Evolutionary conservation across 1,284 basidiomycete genomes (phyloP).

Genomic region (Austroboletus novae-zelandiae): DNA sequence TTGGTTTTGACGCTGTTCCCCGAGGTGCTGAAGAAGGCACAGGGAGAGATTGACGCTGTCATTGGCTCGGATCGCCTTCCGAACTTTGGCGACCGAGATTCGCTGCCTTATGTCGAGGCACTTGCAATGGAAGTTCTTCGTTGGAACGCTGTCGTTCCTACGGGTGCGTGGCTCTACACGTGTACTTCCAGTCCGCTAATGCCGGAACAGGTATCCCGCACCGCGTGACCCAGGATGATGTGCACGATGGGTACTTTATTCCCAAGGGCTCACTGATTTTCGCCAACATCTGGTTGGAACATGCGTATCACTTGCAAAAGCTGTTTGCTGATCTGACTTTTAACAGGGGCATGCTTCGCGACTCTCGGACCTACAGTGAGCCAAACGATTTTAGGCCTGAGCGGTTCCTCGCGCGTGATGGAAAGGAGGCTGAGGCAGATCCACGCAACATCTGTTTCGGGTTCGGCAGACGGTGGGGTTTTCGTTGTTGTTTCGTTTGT

Average conservation of each 20-base stretch:
- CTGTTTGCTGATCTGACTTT: slow-evolving; percentile 31
- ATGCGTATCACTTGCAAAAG: neutral
- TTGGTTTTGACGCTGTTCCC: slow-evolving; percentile 40
- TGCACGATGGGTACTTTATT: slow-evolving; percentile 38
- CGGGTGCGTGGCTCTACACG: slow-evolving; percentile 36
- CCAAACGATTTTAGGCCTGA: slow-evolving; percentile 37
- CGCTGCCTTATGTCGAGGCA: slow-evolving; percentile 60
- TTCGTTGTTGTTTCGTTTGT: neutral
- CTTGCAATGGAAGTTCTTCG: slow-evolving; percentile 61
- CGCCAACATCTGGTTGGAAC: slow-evolving; percentile 37
- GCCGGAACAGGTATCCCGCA: slow-evolving; percentile 47
- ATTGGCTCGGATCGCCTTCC: slow-evolving; percentile 61
- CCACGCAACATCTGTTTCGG: slow-evolving; percentile 56
- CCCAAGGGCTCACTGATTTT: slow-evolving; percentile 40
- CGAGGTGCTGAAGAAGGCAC: slow-evolving; percentile 43
- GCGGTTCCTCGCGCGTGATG: slow-evolving; percentile 35
- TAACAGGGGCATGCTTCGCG: slow-evolving; percentile 45
- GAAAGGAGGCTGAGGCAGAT: slow-evolving; percentile 45
- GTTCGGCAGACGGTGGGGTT: slow-evolving; percentile 55
- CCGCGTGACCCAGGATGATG: slow-evolving; percentile 50
- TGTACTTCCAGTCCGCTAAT: slow-evolving; percentile 8
- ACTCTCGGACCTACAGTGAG: slow-evolving; percentile 37
- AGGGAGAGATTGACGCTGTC: slow-evolving; percentile 62
- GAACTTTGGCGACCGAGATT: slow-evolving; percentile 53
- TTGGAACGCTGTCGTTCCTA: slow-evolving; percentile 55